A percentile compares a stretch with the other conserved stretches of the same genome.
phyloP scores from a whole-genome alignment of 495 filamentous ascomycete species.

The Diplogelasinospora grovesii region DNA sequence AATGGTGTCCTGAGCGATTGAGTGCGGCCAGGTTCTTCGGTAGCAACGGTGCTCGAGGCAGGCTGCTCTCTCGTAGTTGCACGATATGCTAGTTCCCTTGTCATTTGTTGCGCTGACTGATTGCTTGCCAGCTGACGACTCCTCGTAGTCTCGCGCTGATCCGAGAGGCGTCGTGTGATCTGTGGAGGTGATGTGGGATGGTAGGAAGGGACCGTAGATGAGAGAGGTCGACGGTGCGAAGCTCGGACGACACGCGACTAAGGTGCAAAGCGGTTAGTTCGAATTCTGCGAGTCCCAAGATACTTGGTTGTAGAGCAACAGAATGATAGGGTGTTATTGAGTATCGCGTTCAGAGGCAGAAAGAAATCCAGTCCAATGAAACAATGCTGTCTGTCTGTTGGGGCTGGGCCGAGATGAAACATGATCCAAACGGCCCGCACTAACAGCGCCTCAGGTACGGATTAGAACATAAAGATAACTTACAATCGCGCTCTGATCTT shows the following conservation, averaged over 20 bases:
- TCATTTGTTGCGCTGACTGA: conserved; percentile 25
- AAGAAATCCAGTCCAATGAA: too few relatives aligned
- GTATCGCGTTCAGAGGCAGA: too few relatives aligned
- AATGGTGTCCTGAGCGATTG: conserved; percentile 15
- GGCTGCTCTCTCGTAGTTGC: conserved; percentile 18
- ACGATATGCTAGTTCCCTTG: conserved; percentile 21
- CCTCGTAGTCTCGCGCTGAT: conserved; percentile 36
- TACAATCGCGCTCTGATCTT: conserved; percentile 35
- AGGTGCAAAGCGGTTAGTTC: too few relatives aligned
- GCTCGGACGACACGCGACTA: conserved; percentile 36
- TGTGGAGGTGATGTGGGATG: conserved; percentile 32
- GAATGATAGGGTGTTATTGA: too few relatives aligned
- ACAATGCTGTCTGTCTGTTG: too few relatives aligned
- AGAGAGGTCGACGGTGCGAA: conserved; percentile 39
- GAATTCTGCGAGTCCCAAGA: too few relatives aligned
- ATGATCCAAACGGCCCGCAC: too few relatives aligned
- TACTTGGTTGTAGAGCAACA: too few relatives aligned
- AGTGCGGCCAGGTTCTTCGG: conserved; percentile 16
- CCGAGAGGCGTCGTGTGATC: conserved; percentile 37
- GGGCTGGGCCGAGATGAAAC: too few relatives aligned
- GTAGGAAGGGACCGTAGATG: conserved; percentile 31
- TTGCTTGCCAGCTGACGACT: conserved; percentile 23
- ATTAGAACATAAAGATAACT: conserved; percentile 16
- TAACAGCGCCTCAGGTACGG: background rate
- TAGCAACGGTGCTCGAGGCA: conserved; percentile 15